phyloP scores from a whole-genome alignment of 139 green algal species.

The Chlamydomonas sphaeroides region DNA sequence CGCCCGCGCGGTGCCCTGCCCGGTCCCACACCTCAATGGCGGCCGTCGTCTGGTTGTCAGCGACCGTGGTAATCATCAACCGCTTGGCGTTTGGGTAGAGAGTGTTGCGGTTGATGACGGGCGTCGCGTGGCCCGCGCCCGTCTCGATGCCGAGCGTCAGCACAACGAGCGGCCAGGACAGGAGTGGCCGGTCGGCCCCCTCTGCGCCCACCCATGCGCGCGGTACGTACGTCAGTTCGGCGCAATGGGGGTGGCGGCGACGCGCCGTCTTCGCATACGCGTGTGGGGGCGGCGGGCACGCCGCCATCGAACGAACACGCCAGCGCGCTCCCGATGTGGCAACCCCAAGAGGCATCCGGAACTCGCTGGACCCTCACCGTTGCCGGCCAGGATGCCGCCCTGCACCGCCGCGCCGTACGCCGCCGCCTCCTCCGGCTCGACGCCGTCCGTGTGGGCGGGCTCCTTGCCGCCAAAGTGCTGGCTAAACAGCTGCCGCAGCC shows the following conservation, averaged over 20 bases:
- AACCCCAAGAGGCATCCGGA: no score
- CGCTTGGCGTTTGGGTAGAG: slow-evolving; percentile 6
- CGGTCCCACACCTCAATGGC: slow-evolving; percentile 79
- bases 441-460: slow-evolving; percentile 94
- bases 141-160: slow-evolving; percentile 96
- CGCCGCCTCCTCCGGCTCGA: slow-evolving; percentile 96
- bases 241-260: no score
- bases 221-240: no score
- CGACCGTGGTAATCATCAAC: slow-evolving; percentile 98
- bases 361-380: slow-evolving; percentile 62
- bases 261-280: no score
- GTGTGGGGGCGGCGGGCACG: no score
- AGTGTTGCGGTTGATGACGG: slow-evolving; percentile 92
- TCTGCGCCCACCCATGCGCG: not conserved
- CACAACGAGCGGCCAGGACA: slow-evolving; percentile 64
- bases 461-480: slow-evolving; percentile 94
- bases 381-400: slow-evolving; percentile 62
- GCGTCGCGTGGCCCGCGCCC: slow-evolving; percentile 93
- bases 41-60: slow-evolving; percentile 95
- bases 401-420: slow-evolving; percentile 94
- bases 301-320: no score
- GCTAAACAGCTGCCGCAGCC: slow-evolving; percentile 90
- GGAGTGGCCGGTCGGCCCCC: slow-evolving; percentile 17
- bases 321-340: no score
- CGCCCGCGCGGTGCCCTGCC: no score